A percentile compares a stretch with the other conserved stretches of the same genome.
phyloP scores from a whole-genome alignment of 1,284 basidiomycete genomes.

The Ustilago sp. region DNA sequence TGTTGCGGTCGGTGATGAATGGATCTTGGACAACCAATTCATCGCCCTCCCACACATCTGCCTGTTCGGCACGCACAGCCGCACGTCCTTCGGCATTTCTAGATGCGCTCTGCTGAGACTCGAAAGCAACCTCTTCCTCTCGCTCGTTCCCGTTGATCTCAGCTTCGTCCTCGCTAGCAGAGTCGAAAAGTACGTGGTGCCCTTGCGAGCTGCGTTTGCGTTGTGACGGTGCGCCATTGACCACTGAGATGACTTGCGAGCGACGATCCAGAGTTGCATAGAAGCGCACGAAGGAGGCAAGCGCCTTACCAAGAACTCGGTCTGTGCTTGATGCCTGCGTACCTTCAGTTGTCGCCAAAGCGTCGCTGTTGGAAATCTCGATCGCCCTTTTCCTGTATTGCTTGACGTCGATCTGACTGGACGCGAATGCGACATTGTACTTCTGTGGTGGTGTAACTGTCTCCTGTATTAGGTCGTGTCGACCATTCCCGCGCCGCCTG shows the following conservation, averaged over 20 bases:
- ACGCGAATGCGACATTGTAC: constrained; percentile 43
- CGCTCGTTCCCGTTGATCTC: neutral
- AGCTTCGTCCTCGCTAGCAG: constrained; percentile 13
- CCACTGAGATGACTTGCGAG: constrained; percentile 29
- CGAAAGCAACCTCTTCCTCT: neutral
- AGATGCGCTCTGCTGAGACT: constrained; percentile 9
- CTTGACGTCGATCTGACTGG: constrained; percentile 2
- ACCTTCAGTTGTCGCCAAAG: neutral
- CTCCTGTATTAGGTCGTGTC: neutral
- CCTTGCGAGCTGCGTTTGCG: constrained; percentile 13
- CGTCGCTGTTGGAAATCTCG: neutral
- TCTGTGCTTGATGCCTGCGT: constrained; percentile 3
- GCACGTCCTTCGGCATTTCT: constrained; percentile 14
- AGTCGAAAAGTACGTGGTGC: constrained; percentile 21
- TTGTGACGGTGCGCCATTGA: constrained; percentile 29
- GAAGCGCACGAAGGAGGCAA: constrained; percentile 33
- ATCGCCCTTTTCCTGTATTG: constrained; percentile 12
- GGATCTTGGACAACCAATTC: constrained; percentile 69
- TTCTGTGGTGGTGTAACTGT: constrained; percentile 14
- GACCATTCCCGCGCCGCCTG: constrained; percentile 19
- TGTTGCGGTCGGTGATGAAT: constrained; percentile 69
- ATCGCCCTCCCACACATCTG: constrained; percentile 58
- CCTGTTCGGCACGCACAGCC: constrained; percentile 48
- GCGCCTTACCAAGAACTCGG: constrained; percentile 35
- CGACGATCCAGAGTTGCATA: constrained; percentile 24